These are phyloP conservation scores for Apiotrichum gamsii DNA, from an alignment of 1,284 basidiomycete species.

Conservation along the genomic window DNA sequence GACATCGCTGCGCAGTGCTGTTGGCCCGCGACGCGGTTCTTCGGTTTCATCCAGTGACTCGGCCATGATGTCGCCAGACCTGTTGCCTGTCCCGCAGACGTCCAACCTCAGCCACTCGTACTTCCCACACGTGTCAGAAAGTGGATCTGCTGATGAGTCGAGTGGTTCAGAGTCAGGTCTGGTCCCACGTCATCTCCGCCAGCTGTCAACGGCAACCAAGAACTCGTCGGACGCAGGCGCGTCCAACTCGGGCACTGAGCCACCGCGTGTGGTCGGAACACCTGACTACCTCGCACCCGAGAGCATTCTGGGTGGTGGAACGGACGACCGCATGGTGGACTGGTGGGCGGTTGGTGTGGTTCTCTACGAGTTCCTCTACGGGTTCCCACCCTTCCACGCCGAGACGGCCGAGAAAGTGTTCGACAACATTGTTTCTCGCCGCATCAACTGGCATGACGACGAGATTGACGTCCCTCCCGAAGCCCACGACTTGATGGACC, in stretches of 20 bases:
- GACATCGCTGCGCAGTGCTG: slow-evolving; percentile 43
- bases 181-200: slow-evolving; percentile 69
- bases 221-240: slow-evolving; percentile 53
- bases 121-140: slow-evolving; percentile 51
- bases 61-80: slow-evolving; percentile 46
- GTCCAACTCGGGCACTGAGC: slow-evolving; percentile 52
- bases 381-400: slow-evolving; percentile 95
- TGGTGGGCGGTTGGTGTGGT: slow-evolving; percentile 99
- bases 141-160: slow-evolving; percentile 62
- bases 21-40: slow-evolving; percentile 37
- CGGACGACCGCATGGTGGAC: slow-evolving; percentile 92
- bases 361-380: slow-evolving; percentile 96
- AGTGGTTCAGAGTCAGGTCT: slow-evolving; percentile 78
- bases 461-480: slow-evolving; percentile 83
- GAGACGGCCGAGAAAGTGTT: slow-evolving; percentile 96
- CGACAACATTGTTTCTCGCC: slow-evolving; percentile 95
- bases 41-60: slow-evolving; percentile 64
- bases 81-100: slow-evolving; percentile 47
- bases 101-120: slow-evolving; percentile 61
- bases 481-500: slow-evolving; percentile 84
- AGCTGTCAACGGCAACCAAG: slow-evolving; percentile 47
- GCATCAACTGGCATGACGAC: slow-evolving; percentile 86
- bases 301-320: slow-evolving; percentile 89
- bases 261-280: slow-evolving; percentile 87
- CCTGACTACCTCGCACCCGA: slow-evolving; percentile 96